Base-by-base conservation (phyloP, 75 land plant species). In the Ceratopteris richardii region DNA sequence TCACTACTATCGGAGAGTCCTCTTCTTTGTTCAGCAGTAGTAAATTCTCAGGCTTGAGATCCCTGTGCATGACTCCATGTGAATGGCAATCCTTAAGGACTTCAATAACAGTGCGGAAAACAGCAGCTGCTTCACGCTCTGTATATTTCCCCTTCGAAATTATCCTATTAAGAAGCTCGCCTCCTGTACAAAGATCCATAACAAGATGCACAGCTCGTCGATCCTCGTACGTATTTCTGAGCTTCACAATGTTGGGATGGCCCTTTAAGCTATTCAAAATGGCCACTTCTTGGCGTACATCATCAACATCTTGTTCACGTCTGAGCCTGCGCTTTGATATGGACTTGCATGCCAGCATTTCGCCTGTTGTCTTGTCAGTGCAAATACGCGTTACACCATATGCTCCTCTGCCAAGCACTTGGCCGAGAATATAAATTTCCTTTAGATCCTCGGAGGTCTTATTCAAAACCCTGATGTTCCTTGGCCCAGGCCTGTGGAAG, bases 101-200 rank as follows among this genome's bases (percentile, higher is more conserved):
- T 28, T 73, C 76, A 23, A 87, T 82, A 54, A 87, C 81, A 2
- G 69, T 29, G 58, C 85, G 62, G 25, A 64, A 79, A 1, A 83
- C 66, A 0, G 73, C 27, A 31, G 88, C 84, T 17, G 92, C 92
- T 11, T 79, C 84, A 27, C 65, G 62, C 54, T 87, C 92, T n/a
- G 72, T 64, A 40, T 88, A 88, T 63, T 77, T 80, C 43, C 94
- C 89, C 56, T 70, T 72, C 10, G 81, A 80, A 39, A 77, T 81
- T 29, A 88, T 88, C 33, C 85, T 39, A 62, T 85, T 85, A 62
- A 85, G 85, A 1, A 88, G 74, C 66, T 84, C 93, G 14, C 93
- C 88, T 31, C 88, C 91, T 0, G 77, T 83, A 52, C 91, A 87
- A 24, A 85, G 50, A 60, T 87, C 91, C 91, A 87, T 87, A 19